Conservation (phyloP, 1,139 yeast genomes). For the Debaryomyces udenii region DNA sequence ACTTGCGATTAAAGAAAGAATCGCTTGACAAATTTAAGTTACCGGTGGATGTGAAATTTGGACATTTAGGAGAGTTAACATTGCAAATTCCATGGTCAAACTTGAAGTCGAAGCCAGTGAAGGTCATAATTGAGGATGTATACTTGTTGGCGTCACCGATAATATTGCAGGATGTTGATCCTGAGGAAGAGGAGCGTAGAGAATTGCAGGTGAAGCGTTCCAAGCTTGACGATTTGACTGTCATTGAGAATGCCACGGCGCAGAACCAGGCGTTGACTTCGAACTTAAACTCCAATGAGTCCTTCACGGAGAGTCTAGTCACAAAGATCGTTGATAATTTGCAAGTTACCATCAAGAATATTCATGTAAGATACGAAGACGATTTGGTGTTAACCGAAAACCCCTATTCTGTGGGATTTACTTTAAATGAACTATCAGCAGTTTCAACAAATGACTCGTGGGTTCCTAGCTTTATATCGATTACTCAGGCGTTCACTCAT, state of each 20-base stretch:
- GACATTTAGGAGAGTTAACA: slow-evolving; percentile 86
- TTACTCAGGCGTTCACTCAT: slow-evolving; percentile 67
- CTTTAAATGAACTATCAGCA: slow-evolving; percentile 86
- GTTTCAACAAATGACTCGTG: slow-evolving; percentile 85
- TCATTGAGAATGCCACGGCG: slow-evolving; percentile 49
- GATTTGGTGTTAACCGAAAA: slow-evolving; percentile 61
- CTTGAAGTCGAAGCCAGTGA: slow-evolving; percentile 89
- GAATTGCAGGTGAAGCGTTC: slow-evolving; percentile 68
- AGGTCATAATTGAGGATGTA: slow-evolving; percentile 85
- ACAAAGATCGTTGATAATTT: slow-evolving; percentile 91
- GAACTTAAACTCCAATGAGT: slow-evolving; percentile 58
- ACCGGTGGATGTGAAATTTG: slow-evolving; percentile 89
- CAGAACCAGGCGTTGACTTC: slow-evolving; percentile 44
- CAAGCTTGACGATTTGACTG: slow-evolving; percentile 69
- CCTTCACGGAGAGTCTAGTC: slow-evolving; percentile 83
- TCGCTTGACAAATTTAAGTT: slow-evolving; percentile 83
- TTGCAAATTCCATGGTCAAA: slow-evolving; percentile 97
- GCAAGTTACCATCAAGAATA: slow-evolving; percentile 89
- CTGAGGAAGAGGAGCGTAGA: slow-evolving; percentile 67
- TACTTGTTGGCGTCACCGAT: slow-evolving; percentile 81
- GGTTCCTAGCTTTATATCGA: slow-evolving; percentile 83
- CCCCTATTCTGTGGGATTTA: slow-evolving; percentile 84
- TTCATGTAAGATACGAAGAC: slow-evolving; percentile 92
- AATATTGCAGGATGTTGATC: slow-evolving; percentile 53
- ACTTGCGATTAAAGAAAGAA: slow-evolving; percentile 75